Conservation (phyloP, 768 basidiomycete genomes). For the Tylopilus felleus region DNA sequence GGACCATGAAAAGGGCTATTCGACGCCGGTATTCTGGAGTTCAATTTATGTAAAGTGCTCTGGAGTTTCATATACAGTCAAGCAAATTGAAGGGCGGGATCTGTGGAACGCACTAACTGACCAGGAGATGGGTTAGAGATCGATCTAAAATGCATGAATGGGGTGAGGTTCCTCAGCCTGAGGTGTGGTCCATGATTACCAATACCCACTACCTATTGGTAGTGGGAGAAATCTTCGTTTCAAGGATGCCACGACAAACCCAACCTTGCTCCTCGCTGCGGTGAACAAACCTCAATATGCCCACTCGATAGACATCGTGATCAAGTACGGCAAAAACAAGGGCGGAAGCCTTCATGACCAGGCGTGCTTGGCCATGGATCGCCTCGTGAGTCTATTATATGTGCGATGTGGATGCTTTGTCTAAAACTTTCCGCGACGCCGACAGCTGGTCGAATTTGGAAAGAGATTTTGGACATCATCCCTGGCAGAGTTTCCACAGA, state of each 20-base stretch:
- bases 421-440: neutral
- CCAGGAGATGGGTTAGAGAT: too few species aligned
- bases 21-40: too few species aligned
- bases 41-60: too few species aligned
- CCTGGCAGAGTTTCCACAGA: slow-evolving; percentile 98
- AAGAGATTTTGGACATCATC: slow-evolving; percentile 87
- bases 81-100: too few species aligned
- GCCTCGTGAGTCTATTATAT: slow-evolving; percentile 55
- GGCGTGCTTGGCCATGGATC: slow-evolving; percentile 75
- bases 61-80: too few species aligned
- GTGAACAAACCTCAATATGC: slow-evolving; percentile 84
- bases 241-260: slow-evolving; percentile 96
- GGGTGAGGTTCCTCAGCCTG: too few species aligned
- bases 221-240: slow-evolving; percentile 2
- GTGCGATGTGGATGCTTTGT: neutral
- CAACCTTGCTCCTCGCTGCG: slow-evolving; percentile 86
- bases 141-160: neutral
- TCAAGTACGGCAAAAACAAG: slow-evolving; percentile 71
- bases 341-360: slow-evolving; percentile 72
- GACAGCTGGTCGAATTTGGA: slow-evolving; percentile 92
- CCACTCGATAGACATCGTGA: slow-evolving; percentile 67
- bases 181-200: too few species aligned
- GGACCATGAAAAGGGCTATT: too few species aligned
- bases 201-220: too few species aligned
- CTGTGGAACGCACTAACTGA: too few species aligned